phyloP scores from a whole-genome alignment of 1,284 basidiomycete genomes.

The Pseudozyma hubeiensis region DNA sequence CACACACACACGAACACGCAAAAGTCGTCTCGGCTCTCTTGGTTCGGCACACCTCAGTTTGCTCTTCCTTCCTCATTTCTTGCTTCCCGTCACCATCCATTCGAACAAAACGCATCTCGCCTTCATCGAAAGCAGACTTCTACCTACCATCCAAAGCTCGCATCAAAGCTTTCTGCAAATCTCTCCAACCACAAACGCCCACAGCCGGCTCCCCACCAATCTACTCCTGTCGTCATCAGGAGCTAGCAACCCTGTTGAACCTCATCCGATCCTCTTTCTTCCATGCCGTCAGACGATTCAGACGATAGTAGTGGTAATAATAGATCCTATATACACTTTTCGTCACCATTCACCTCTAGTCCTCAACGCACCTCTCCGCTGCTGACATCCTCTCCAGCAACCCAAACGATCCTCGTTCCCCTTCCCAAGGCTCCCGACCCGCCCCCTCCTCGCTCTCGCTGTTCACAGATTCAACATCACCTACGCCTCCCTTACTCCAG shows the following conservation, averaged over 20 bases:
- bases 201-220: slow-evolving; percentile 36
- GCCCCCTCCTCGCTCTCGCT: slow-evolving; percentile 18
- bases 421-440: slow-evolving; percentile 54
- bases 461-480: slow-evolving; percentile 28
- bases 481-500: slow-evolving; percentile 23
- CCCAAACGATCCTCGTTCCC: slow-evolving; percentile 41
- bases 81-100: too few species aligned
- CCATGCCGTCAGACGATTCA: slow-evolving; percentile 59
- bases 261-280: slow-evolving; percentile 39
- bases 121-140: too few species aligned
- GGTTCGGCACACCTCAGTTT: too few species aligned
- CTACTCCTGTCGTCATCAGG: slow-evolving; percentile 40
- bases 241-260: slow-evolving; percentile 54
- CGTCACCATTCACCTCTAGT: slow-evolving; percentile 5
- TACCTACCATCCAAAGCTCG: not conserved
- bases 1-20: too few species aligned
- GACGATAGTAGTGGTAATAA: slow-evolving; percentile 61
- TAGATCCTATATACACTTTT: slow-evolving; percentile 24
- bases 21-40: too few species aligned
- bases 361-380: slow-evolving; percentile 1
- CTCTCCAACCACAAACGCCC: slow-evolving; percentile 12
- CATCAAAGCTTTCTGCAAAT: not conserved
- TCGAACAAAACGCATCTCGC: too few species aligned
- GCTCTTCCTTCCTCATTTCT: too few species aligned
- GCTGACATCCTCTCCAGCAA: slow-evolving; percentile 29